Evolutionary conservation across 768 basidiomycete genomes (phyloP).

Genomic region (Termitomyces sp.): DNA sequence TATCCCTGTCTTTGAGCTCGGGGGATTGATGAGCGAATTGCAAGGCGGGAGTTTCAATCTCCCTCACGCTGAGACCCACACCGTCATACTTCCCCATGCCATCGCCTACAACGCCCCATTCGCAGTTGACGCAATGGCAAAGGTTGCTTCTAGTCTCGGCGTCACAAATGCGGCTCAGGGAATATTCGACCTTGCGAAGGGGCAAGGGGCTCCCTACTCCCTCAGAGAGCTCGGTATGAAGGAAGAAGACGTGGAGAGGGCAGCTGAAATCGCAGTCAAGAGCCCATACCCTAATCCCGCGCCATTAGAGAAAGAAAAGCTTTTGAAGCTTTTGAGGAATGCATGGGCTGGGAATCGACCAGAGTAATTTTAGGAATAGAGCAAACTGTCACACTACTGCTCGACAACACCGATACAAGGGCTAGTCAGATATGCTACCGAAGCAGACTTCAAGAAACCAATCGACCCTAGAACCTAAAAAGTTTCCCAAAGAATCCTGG

Average conservation of each 20-base stretch:
- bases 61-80: constrained; percentile 39
- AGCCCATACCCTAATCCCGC: constrained; percentile 38
- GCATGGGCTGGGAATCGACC: constrained; percentile 28
- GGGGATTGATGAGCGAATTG: background rate
- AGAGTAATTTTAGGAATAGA: constrained; percentile 7
- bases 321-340: constrained; percentile 24
- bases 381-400: background rate
- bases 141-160: constrained; percentile 26
- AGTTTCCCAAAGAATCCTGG: constrained; percentile 20
- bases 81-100: constrained; percentile 37
- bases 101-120: constrained; percentile 36
- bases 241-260: constrained; percentile 34
- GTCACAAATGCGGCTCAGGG: constrained; percentile 17
- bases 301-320: constrained; percentile 29
- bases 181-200: constrained; percentile 19
- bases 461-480: constrained; percentile 19
- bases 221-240: constrained; percentile 36
- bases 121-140: constrained; percentile 25
- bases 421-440: background rate
- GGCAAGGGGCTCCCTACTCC: constrained; percentile 26
- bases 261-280: constrained; percentile 31
- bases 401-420: background rate
- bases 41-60: constrained; percentile 36
- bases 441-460: background rate
- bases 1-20: constrained; percentile 3